Conservation (phyloP, 441 rosid species). For the Rhodomyrtus psidioides region DNA sequence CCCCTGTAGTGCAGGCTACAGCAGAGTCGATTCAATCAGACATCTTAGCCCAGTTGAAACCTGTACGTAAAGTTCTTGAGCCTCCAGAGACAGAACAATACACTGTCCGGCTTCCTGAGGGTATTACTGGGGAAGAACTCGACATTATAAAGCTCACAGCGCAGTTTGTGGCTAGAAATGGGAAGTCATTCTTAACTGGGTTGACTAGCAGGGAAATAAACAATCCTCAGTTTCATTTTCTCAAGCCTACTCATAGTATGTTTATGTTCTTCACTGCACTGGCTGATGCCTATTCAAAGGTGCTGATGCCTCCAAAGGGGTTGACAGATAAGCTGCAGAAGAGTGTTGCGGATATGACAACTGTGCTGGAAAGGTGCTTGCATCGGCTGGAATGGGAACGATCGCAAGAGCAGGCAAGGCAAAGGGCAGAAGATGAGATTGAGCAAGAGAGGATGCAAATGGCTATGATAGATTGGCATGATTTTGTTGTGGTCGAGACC, state of each 20-base stretch:
- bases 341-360: constrained; percentile 66
- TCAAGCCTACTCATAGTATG: constrained; percentile 96
- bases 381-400: constrained; percentile 96
- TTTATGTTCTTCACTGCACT: constrained; percentile 78
- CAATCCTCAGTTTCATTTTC: constrained; percentile 83
- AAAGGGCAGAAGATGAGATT: constrained; percentile 91
- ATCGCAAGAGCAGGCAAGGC: constrained; percentile 88
- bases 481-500: constrained; percentile 83
- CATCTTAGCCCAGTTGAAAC: constrained; percentile 55
- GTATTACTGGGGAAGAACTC: constrained; percentile 85
- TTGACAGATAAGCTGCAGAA: constrained; percentile 63
- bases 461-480: constrained; percentile 99
- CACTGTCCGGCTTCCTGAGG: constrained; percentile 81
- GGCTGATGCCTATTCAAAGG: constrained; percentile 89
- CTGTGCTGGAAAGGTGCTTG: constrained; percentile 84
- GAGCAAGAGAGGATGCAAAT: constrained; percentile 93
- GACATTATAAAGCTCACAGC: constrained; percentile 93
- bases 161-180: constrained; percentile 94
- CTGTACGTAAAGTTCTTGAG: constrained; percentile 54
- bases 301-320: constrained; percentile 80
- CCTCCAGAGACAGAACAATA: constrained; percentile 88
- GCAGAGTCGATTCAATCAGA: constrained; percentile 39
- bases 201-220: constrained; percentile 76
- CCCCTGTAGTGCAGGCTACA: constrained; percentile 8
- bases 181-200: constrained; percentile 73